Percentiles rank a stretch among this genome's conserved stretches.
These are phyloP conservation scores for Ophiostoma ips DNA, from an alignment of 2,329 filamentous ascomycete species.

Conservation along the genomic window DNA sequence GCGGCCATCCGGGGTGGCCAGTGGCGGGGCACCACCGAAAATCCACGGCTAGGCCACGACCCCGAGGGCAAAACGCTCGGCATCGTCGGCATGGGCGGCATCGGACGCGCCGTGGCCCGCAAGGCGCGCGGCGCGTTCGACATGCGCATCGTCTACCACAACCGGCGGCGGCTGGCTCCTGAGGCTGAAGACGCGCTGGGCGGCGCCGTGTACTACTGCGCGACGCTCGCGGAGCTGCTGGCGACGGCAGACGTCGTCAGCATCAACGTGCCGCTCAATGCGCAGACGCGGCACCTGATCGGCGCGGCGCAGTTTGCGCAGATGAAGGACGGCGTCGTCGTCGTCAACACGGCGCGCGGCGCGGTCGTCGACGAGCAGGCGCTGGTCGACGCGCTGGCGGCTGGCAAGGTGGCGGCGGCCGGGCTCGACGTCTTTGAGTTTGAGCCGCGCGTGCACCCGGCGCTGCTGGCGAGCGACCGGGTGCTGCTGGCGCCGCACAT, in stretches of 20 bases:
- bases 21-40: slow-evolving; percentile 51
- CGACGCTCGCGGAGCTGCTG: slow-evolving; percentile 28
- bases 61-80: slow-evolving; percentile 39
- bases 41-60: slow-evolving; percentile 52
- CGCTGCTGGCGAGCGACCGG: slow-evolving; percentile 53
- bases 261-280: slow-evolving; percentile 31
- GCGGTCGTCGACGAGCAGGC: slow-evolving; percentile 37
- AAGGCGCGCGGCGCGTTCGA: slow-evolving; percentile 48
- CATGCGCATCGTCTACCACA: slow-evolving; percentile 43
- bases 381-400: slow-evolving; percentile 31
- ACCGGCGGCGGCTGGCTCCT: slow-evolving; percentile 28
- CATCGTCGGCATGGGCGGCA: slow-evolving; percentile 46
- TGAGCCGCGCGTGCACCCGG: slow-evolving; percentile 53
- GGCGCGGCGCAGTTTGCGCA: slow-evolving; percentile 27
- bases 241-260: slow-evolving; percentile 33
- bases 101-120: slow-evolving; percentile 37
- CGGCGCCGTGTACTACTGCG: slow-evolving; percentile 35
- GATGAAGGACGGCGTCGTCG: slow-evolving; percentile 35
- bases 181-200: slow-evolving; percentile 29
- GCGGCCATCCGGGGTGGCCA: slow-evolving; percentile 47
- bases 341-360: slow-evolving; percentile 44
- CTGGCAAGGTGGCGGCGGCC: slow-evolving; percentile 29
- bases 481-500: slow-evolving; percentile 72
- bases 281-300: slow-evolving; percentile 26
- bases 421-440: slow-evolving; percentile 39